Conservation (phyloP, 768 basidiomycete species). For the Kwoniella dendrophila region DNA sequence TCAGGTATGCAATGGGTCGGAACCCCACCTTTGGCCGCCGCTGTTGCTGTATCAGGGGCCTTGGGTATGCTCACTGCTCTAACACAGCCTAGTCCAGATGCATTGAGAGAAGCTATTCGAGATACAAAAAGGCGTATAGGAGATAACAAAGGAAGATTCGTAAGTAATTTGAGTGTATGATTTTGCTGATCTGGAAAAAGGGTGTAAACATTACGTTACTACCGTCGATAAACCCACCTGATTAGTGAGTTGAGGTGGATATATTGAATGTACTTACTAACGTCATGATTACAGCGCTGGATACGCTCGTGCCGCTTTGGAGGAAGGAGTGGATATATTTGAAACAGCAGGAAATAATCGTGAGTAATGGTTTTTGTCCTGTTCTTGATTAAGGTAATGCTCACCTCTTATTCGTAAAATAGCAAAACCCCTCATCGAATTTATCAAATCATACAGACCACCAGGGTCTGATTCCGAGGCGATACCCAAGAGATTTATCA, state of each 20-base stretch:
- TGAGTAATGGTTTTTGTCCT: conserved; percentile 56
- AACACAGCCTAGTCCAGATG: conserved; percentile 81
- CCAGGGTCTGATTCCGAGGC: conserved; percentile 47
- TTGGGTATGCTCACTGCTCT: conserved; percentile 81
- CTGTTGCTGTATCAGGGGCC: conserved; percentile 43
- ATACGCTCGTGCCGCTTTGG: conserved; percentile 65
- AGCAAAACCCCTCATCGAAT: conserved; percentile 78
- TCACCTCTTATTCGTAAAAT: background rate
- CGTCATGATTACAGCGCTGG: conserved; percentile 26
- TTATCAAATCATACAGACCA: conserved; percentile 75
- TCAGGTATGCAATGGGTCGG: conserved; percentile 64
- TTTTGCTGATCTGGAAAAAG: conserved; percentile 67
- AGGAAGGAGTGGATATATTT: conserved; percentile 83
- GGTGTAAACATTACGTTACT: conserved; percentile 79
- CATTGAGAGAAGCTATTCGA: conserved; percentile 74
- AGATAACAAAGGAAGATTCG: conserved; percentile 36
- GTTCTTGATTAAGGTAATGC: background rate
- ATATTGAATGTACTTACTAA: background rate
- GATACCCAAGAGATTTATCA: conserved; percentile 58
- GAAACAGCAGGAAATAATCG: conserved; percentile 93
- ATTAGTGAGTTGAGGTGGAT: conserved; percentile 66
- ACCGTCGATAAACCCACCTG: conserved; percentile 85
- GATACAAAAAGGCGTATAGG: conserved; percentile 66
- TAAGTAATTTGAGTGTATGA: conserved; percentile 13
- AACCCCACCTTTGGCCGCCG: conserved; percentile 60